These are phyloP conservation scores for Dalbergia cultrata DNA, from an alignment of 306 rosid species.

Conservation along the genomic window DNA sequence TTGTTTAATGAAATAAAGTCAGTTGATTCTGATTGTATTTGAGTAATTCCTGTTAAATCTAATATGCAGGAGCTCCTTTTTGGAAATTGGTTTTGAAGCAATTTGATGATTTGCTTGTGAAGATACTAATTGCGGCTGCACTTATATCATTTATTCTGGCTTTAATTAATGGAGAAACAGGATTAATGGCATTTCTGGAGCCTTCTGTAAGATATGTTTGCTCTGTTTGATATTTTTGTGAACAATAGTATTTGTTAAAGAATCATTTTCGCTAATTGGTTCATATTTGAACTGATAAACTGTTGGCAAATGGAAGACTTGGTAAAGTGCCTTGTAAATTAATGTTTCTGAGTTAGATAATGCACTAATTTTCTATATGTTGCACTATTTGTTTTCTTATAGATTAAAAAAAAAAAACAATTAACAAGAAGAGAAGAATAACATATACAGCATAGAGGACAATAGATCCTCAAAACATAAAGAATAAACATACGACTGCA, in stretches of 20 bases:
- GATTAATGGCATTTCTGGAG: conserved; percentile 93
- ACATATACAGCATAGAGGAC: too few species aligned
- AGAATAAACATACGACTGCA: neutral
- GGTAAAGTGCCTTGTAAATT: conserved; percentile 7
- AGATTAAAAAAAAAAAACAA: too few species aligned
- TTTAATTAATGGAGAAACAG: conserved; percentile 91
- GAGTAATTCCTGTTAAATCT: conserved; percentile 44
- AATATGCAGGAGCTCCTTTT: conserved; percentile 85
- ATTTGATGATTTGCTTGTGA: conserved; percentile 95
- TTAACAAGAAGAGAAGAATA: too few species aligned
- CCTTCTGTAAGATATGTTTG: conserved; percentile 81
- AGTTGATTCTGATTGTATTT: conserved; percentile 21
- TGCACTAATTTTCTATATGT: neutral
- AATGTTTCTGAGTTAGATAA: conserved; percentile 29
- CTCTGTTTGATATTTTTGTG: conserved; percentile 28
- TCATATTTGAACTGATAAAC: conserved; percentile 4
- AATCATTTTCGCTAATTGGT: neutral
- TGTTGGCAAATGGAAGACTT: conserved; percentile 23
- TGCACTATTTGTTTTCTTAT: neutral
- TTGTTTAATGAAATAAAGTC: neutral
- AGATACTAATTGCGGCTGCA: conserved; percentile 90
- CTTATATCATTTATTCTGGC: conserved; percentile 88
- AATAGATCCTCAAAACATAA: too few species aligned
- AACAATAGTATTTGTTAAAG: conserved; percentile 27
- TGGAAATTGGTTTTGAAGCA: conserved; percentile 97